Conservation (phyloP, 1,284 basidiomycete genomes). For the Trichosporon asahii region DNA sequence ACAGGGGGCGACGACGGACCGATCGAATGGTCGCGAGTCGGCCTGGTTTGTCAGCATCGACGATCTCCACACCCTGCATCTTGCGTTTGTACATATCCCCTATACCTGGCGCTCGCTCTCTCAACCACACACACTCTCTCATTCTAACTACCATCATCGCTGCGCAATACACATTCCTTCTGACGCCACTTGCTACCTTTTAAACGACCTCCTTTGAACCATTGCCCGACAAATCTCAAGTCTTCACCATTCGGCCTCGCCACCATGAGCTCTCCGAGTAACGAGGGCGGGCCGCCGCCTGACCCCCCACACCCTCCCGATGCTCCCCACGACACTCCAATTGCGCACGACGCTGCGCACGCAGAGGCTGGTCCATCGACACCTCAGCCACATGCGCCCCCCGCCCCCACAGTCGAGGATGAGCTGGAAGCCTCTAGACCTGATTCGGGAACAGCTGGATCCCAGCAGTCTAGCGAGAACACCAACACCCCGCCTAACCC, state of each 20-base stretch:
- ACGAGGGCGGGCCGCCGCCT: conserved; percentile 10
- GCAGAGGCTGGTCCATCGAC: not conserved
- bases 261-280: conserved; percentile 12
- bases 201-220: not conserved
- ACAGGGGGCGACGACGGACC: conserved; percentile 3
- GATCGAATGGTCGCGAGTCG: not conserved
- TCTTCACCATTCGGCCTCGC: not conserved
- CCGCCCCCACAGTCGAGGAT: not conserved
- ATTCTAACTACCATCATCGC: not conserved
- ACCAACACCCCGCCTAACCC: not conserved
- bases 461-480: not conserved
- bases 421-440: not conserved
- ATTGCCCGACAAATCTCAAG: not conserved
- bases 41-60: conserved; percentile 8
- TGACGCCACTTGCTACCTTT: not conserved
- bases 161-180: conserved; percentile 7
- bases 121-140: not conserved
- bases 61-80: not conserved
- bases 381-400: not conserved
- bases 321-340: not conserved
- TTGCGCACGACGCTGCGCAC: not conserved
- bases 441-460: not conserved
- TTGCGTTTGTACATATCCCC: not conserved
- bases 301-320: not conserved
- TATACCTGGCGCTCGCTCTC: not conserved